A percentile compares a stretch with the other conserved stretches of the same genome.
Conservation (phyloP, 148 eudicot species). For the Fallopia convolvulus region DNA sequence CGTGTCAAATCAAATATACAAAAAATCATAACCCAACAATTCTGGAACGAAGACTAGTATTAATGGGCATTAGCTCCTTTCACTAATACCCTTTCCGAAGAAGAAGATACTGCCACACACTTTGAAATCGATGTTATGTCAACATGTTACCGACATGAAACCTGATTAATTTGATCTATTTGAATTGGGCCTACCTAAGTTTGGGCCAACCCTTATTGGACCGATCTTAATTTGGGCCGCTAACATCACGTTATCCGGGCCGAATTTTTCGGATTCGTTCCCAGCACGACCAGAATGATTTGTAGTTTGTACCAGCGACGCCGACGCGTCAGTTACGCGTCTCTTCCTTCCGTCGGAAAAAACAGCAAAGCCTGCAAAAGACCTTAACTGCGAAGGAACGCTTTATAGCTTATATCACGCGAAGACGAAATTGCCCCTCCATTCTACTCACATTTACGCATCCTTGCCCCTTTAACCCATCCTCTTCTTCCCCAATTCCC, state of each 20-base stretch:
- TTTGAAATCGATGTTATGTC: too few relatives aligned
- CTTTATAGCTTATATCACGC: not conserved
- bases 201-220: not conserved
- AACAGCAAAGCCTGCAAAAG: not conserved
- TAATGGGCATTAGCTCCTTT: too few relatives aligned
- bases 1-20: too few relatives aligned
- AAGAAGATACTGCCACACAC: too few relatives aligned
- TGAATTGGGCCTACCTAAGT: too few relatives aligned
- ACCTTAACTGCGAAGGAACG: not conserved
- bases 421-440: not conserved
- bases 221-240: not conserved
- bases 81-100: too few relatives aligned
- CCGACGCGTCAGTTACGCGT: not conserved
- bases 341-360: not conserved
- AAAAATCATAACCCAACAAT: too few relatives aligned
- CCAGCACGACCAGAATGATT: not conserved
- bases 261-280: not conserved
- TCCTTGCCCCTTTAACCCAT: not conserved
- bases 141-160: too few relatives aligned
- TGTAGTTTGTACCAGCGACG: not conserved
- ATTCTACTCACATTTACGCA: not conserved
- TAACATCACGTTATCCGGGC: not conserved
- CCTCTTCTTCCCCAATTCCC: not conserved
- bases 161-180: too few relatives aligned
- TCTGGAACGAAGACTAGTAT: too few relatives aligned